These are phyloP conservation scores for Beta corolliflora DNA, from an alignment of 179 eudicot genomes.

Conservation along the genomic window DNA sequence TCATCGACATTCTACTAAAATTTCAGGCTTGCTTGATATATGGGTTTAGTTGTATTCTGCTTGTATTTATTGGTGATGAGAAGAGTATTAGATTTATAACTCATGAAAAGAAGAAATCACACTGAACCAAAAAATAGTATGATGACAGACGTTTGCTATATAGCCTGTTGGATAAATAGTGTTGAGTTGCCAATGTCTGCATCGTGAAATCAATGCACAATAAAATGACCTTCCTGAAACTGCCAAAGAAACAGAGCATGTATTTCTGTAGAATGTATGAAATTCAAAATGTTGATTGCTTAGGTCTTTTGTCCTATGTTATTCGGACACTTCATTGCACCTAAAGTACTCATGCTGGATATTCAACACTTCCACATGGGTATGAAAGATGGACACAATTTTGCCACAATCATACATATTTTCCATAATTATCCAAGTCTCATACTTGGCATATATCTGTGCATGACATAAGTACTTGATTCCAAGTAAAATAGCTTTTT, in stretches of 20 bases:
- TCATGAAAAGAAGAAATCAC: not conserved
- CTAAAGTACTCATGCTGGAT: no score
- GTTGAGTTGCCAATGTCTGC: not conserved
- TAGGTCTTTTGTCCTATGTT: no score
- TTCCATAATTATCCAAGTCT: no score
- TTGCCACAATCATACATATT: no score
- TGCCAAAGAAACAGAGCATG: not conserved
- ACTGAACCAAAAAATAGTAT: not conserved
- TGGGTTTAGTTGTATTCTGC: not conserved
- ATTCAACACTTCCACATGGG: no score
- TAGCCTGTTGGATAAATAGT: not conserved
- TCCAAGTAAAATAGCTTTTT: no score
- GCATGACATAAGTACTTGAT: no score
- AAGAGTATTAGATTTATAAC: not conserved
- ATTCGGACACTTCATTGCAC: no score
- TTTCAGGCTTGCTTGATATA: not conserved
- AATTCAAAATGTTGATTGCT: not conserved
- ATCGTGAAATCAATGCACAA: not conserved
- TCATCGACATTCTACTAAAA: not conserved
- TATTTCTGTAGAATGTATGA: not conserved
- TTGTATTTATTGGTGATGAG: not conserved
- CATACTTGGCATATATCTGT: no score
- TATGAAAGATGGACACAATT: no score
- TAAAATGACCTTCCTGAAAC: not conserved
- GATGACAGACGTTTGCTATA: not conserved